phyloP scores from a whole-genome alignment of 2,329 filamentous ascomycete genomes.

The Aspergillus cejpii region DNA sequence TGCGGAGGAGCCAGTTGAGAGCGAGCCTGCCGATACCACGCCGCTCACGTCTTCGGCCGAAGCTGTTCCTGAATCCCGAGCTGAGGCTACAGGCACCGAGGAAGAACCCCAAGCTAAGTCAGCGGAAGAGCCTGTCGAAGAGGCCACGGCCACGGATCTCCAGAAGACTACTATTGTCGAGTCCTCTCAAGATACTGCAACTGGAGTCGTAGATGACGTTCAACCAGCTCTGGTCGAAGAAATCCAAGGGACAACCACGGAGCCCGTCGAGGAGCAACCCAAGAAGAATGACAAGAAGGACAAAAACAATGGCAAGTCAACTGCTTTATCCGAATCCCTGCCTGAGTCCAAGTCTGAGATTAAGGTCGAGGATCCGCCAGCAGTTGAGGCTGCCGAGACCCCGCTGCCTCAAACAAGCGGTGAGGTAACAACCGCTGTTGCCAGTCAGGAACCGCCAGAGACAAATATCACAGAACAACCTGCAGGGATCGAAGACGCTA shows the following conservation, averaged over 20 bases:
- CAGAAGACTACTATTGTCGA: slow-evolving; percentile 1
- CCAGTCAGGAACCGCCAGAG: slow-evolving; percentile 4
- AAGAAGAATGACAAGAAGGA: slow-evolving; percentile 20
- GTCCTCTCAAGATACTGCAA: neutral
- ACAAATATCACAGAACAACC: slow-evolving; percentile 5
- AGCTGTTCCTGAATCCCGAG: neutral
- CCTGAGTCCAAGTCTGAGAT: slow-evolving; percentile 7
- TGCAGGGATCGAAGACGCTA: slow-evolving; percentile 2
- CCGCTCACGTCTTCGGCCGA: slow-evolving; percentile 3
- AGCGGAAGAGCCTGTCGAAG: neutral
- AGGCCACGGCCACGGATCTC: neutral
- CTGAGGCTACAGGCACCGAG: slow-evolving; percentile 13
- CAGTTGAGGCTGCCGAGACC: slow-evolving; percentile 4
- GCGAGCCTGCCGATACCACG: slow-evolving; percentile 3
- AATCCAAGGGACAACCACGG: slow-evolving; percentile 3
- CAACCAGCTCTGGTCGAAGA: neutral
- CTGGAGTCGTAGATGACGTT: neutral
- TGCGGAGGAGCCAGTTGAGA: slow-evolving; percentile 2
- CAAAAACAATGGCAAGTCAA: slow-evolving; percentile 19
- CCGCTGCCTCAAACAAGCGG: slow-evolving; percentile 14
- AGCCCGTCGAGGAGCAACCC: slow-evolving; percentile 10
- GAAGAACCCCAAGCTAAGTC: slow-evolving; percentile 9
- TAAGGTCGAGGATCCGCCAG: slow-evolving; percentile 7
- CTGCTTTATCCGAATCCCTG: slow-evolving; percentile 9
- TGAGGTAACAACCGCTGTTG: slow-evolving; percentile 7